phyloP scores from a whole-genome alignment of 208 protist genomes.

The Trypanosoma cruzi region DNA sequence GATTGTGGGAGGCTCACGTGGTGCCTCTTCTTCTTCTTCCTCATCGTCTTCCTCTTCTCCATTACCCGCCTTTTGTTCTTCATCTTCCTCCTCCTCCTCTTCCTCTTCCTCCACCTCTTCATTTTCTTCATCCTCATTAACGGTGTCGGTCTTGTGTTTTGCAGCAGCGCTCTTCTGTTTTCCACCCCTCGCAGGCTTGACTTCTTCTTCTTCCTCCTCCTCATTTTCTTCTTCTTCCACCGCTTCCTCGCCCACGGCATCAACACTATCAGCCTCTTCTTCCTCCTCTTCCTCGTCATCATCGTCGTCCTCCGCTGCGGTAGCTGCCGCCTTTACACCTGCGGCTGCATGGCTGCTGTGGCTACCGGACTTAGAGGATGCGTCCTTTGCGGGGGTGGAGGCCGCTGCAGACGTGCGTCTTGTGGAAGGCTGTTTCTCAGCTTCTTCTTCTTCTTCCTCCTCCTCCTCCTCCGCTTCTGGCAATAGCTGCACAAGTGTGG shows the following conservation, averaged over 20 bases:
- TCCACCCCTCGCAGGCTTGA: neutral
- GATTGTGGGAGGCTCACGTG: conserved; percentile 2
- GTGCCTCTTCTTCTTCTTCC: conserved; percentile 22
- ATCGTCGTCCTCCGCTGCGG: conserved; percentile 20
- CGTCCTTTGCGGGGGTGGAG: neutral
- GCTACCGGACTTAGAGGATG: neutral
- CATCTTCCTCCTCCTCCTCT: too few species aligned
- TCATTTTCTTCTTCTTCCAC: conserved; percentile 25
- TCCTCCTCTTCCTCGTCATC: conserved; percentile 31
- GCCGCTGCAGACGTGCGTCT: neutral
- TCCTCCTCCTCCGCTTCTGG: conserved; percentile 56
- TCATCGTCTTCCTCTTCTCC: conserved; percentile 24
- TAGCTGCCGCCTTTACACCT: conserved; percentile 7
- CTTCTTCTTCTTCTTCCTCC: conserved; percentile 26
- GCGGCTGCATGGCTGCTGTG: neutral
- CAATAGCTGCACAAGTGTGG: conserved; percentile 82
- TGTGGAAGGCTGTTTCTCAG: neutral
- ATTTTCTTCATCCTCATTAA: conserved; percentile 17
- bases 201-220: conserved; percentile 29
- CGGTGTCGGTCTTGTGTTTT: conserved; percentile 3
- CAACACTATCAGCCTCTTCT: conserved; percentile 25
- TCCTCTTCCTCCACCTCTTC: too few species aligned
- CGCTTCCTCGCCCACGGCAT: conserved; percentile 12
- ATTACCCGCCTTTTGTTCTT: neutral
- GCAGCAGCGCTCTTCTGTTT: conserved; percentile 11